These are phyloP conservation scores for Fonsecaea pedrosoi DNA, from an alignment of 2,329 filamentous ascomycete species.

Conservation along the genomic window DNA sequence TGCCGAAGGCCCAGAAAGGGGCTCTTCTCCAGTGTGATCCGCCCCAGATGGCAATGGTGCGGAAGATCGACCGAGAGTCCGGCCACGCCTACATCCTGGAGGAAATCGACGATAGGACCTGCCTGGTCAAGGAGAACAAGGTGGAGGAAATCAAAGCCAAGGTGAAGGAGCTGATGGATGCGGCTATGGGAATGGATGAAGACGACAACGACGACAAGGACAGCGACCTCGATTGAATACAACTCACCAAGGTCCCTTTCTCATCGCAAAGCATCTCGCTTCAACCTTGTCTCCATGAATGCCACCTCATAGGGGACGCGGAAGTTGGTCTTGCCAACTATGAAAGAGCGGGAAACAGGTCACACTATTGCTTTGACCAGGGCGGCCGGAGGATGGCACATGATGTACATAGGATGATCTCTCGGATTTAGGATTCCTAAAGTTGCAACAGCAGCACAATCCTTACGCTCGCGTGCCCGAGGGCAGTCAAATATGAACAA, in stretches of 20 bases:
- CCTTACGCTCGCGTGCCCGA: neutral
- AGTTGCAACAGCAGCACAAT: neutral
- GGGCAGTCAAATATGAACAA: neutral
- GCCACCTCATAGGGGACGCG: neutral
- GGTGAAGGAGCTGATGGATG: conserved; percentile 41
- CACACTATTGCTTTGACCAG: neutral
- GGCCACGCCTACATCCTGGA: conserved; percentile 41
- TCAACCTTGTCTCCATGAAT: neutral
- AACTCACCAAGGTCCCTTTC: conserved; percentile 42
- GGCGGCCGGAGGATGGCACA: neutral
- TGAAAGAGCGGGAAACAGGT: conserved; percentile 48
- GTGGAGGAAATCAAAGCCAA: conserved; percentile 41
- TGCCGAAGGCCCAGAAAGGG: conserved; percentile 41
- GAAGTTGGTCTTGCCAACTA: conserved; percentile 41
- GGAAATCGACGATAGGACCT: conserved; percentile 41
- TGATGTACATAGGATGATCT: neutral
- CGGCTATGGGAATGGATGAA: conserved; percentile 40
- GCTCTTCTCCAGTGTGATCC: conserved; percentile 42
- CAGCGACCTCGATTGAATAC: conserved; percentile 38
- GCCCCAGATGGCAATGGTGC: conserved; percentile 42
- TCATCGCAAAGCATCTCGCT: neutral
- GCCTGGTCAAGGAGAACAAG: conserved; percentile 41
- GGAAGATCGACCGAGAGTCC: conserved; percentile 40
- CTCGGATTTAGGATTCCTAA: neutral
- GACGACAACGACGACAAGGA: conserved; percentile 41